Base-by-base conservation (phyloP, 495 filamentous ascomycete species). In the Apodospora peruviana region DNA sequence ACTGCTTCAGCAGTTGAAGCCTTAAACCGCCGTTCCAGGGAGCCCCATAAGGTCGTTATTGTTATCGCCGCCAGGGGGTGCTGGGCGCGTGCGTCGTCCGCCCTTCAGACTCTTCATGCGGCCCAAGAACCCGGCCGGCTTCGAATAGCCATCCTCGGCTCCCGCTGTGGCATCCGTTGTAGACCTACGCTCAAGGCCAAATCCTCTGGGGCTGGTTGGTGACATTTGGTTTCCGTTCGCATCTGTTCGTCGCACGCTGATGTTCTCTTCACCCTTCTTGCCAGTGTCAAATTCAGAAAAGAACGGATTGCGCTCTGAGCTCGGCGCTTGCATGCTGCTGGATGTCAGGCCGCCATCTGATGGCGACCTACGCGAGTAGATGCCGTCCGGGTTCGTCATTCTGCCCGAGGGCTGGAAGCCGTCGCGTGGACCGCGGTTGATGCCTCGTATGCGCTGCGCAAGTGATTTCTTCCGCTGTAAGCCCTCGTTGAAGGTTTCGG, bases 391-490 rank as follows among this genome's bases (percentile, higher is more conserved):
- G 62, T 71, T 80, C 45, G 58, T 82, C 53, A 73, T 66, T 43
- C 77, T 78, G 17, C 73, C 72, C 1, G 77, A 65, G 1, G 78
- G 71, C 42, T 70, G 69, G 56, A 68, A 73, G 20, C 77, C 72
- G 24, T 78, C 73, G 24, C 76, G 70, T 5, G 79, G 67, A 24
- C 66, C 67, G 21, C 70, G 71, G 58, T 78, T 85, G 49, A 88
- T 84, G 35, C 82, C 82, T 40, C 84, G 78, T 59, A 95, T 81
- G 45, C 87, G 83, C 56, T 96, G 90, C 0, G 90, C 93, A 43
- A 99, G 73, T 34, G 89, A 95, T 71, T 95, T 95, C 79, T 96
- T 97, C 29, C 94, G 82, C 51, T 79, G 77, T 18, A 99, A 68
- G 38, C 90, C 90, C 12, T 82, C 83, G 39, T 72, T 71, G 27